Percentiles rank a stretch among this genome's conserved stretches.
phyloP scores from a whole-genome alignment of 208 protist genomes.

The Trypanosoma melophagium region DNA sequence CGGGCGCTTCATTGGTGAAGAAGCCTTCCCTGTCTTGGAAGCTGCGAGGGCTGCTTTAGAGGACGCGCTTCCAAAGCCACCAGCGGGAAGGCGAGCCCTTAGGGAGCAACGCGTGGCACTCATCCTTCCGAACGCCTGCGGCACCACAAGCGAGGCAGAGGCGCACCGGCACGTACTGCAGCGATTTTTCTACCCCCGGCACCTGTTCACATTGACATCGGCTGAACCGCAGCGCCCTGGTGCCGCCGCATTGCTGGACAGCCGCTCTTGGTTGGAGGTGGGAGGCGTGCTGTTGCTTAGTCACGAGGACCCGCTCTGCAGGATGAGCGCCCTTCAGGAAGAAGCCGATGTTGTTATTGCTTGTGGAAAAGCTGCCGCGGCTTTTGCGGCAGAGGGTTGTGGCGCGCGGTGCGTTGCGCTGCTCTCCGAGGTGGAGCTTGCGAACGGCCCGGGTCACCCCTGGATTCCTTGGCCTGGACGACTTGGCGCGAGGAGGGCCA shows the following conservation, averaged over 20 bases:
- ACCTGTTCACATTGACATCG: constrained; percentile 36
- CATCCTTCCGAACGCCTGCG: constrained; percentile 45
- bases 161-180: constrained; percentile 42
- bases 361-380: constrained; percentile 53
- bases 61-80: constrained; percentile 35
- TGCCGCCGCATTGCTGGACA: constrained; percentile 10
- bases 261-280: constrained; percentile 36
- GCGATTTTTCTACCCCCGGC: constrained; percentile 54
- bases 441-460: neutral
- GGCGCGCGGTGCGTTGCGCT: neutral
- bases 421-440: constrained; percentile 20
- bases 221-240: constrained; percentile 12
- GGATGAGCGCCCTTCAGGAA: constrained; percentile 46
- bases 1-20: constrained; percentile 41
- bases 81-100: neutral
- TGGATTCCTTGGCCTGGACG: neutral
- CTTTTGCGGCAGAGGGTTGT: constrained; percentile 30
- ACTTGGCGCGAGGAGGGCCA: neutral
- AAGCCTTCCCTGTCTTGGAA: constrained; percentile 61
- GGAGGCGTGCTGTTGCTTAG: constrained; percentile 66
- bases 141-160: constrained; percentile 6
- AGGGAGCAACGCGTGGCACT: constrained; percentile 44
- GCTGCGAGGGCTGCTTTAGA: constrained; percentile 47
- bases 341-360: constrained; percentile 68
- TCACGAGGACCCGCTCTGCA: constrained; percentile 51